A percentile compares a stretch with the other conserved stretches of the same genome.
These are phyloP conservation scores for Typha latifolia DNA, from an alignment of 176 grass and related monocot genomes.

Conservation along the genomic window DNA sequence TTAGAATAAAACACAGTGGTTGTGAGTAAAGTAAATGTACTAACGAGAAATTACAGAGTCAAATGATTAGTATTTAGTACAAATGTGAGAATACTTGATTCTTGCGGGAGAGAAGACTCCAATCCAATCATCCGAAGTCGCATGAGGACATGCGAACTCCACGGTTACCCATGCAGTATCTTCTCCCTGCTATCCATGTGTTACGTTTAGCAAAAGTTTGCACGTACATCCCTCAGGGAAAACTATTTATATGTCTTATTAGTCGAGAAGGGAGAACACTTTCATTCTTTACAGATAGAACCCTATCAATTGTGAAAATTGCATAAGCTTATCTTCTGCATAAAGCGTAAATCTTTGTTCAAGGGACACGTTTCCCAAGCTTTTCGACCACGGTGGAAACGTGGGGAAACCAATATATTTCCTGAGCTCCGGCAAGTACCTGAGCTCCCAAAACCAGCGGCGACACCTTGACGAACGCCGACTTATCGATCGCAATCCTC, in stretches of 20 bases:
- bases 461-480: conserved; percentile 40
- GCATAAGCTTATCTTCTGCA: too few relatives aligned
- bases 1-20: not conserved
- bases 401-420: not conserved
- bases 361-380: too few relatives aligned
- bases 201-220: not conserved
- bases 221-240: not conserved
- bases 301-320: too few relatives aligned
- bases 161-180: conserved; percentile 62
- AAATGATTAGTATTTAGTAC: not conserved
- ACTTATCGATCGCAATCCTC: conserved; percentile 25
- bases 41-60: not conserved
- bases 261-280: too few relatives aligned
- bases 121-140: conserved; percentile 56
- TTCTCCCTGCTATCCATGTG: conserved; percentile 48
- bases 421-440: conserved; percentile 10
- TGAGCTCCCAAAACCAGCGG: conserved; percentile 45
- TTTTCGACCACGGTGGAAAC: too few relatives aligned
- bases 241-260: not conserved
- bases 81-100: conserved; percentile 43
- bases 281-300: too few relatives aligned
- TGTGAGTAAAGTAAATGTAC: not conserved
- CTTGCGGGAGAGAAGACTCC: conserved; percentile 84
- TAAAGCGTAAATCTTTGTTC: too few relatives aligned
- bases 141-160: conserved; percentile 24